Base-by-base conservation (phyloP, 352 stramenopile species). In the Globisporangium ultimum region DNA sequence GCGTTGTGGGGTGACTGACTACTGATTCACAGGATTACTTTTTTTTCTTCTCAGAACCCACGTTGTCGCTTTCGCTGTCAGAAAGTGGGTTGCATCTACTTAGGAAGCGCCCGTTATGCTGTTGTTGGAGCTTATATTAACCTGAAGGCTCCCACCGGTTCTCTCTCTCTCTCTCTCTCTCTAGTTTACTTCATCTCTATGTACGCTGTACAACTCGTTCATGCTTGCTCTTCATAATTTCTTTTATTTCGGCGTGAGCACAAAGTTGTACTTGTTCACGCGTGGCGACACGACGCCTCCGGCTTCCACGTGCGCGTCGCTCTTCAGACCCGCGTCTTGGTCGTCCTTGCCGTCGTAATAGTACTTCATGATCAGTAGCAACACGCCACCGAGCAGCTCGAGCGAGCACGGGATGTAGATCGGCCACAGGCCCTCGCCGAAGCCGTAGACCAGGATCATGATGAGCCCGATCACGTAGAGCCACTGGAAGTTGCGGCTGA, bases 341-440 rank as follows among this genome's bases (percentile, higher is more conserved):
- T 43, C 54, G 17, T 64, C 15, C 53, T 66, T 66, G 38, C 55
- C 34, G 50, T 73, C 61, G 63, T 70, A 78, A 48, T 61, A 67
- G 38, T 71, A 52, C 59, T 78, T 81, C 61, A 72, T 67, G 28
- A 61, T 42, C n/a, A 80, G 52, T 45, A 80, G 55, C 8, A 55
- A 38, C 42, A 73, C 3, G 3, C 51, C 62, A 15, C 67, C 71
- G 22, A 76, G 20, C 32, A 78, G 58, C 48, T 82, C 73, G 48
- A 79, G 60, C 41, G 70, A 58, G 53, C 60, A 71, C 48, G 73
- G 73, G 46, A 82, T 70, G 55, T 70, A 82, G 48, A 82, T 77
- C 22, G 73, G 70, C 62, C 65, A 82, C n/a, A 82, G 65, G 17
- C 43, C 53, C 32, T 79, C 64, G 49, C 70, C 73, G 46, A 75